These are phyloP conservation scores for Mycotypha africana DNA, from an alignment of 371 early-diverging fungal genomes.

Conservation along the genomic window DNA sequence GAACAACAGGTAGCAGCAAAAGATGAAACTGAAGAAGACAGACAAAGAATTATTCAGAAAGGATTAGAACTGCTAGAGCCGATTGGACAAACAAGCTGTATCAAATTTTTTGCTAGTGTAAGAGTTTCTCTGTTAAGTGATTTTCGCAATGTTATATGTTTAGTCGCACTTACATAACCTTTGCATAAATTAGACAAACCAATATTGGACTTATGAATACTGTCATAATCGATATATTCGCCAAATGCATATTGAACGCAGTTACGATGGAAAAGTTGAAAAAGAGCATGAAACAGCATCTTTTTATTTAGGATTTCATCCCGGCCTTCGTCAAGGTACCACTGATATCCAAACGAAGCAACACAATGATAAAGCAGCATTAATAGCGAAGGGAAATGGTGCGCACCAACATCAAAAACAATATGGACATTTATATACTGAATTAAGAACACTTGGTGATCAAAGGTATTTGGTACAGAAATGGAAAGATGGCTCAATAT, in stretches of 20 bases:
- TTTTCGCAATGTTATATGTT: too few relatives aligned
- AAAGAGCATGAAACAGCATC: conserved; percentile 20
- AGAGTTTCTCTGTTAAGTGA: too few relatives aligned
- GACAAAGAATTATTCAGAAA: conserved; percentile 38
- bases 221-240: conserved; percentile 68
- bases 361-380: too few relatives aligned
- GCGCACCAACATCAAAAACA: too few relatives aligned
- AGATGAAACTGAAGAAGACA: conserved; percentile 27
- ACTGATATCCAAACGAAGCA: background rate
- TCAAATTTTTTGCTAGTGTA: conserved; percentile 35
- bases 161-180: too few relatives aligned
- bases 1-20: conserved; percentile 6
- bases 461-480: conserved; percentile 57
- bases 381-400: too few relatives aligned
- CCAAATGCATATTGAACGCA: conserved; percentile 58
- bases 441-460: conserved; percentile 32
- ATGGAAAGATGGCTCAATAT: conserved; percentile 69
- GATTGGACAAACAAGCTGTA: conserved; percentile 46
- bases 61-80: conserved; percentile 59
- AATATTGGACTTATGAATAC: conserved; percentile 80
- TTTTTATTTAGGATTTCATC: conserved; percentile 18
- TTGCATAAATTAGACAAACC: conserved; percentile 50
- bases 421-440: too few relatives aligned
- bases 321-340: conserved; percentile 14
- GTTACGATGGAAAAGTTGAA: conserved; percentile 17